Base-by-base conservation (phyloP, 805 yeast genomes). In the Isabelozyma pseudorhagii region DNA sequence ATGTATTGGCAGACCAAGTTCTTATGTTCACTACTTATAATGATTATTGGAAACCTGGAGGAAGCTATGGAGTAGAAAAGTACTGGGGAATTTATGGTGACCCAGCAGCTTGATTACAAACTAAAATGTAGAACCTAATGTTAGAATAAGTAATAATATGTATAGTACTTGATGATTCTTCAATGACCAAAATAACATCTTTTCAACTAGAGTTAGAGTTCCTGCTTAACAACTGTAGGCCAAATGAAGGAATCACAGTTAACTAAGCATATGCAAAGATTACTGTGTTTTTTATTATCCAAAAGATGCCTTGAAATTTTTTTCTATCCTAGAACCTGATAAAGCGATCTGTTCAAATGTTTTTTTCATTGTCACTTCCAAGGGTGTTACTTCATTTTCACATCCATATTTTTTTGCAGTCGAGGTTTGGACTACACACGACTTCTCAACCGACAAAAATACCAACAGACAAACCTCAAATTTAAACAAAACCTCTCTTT, bases 1-100 rank as follows among this genome's bases (percentile, higher is more conserved):
- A 68, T 5, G 52, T 65, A 1, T 72, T 79, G 51, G 83, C 79
- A 38, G 70, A 69, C 53, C 76, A 77, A 57, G 81, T 79, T 9
- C 62, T 84, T 48, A 69, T 82, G 65, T 84, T 83, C 68, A 74
- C 78, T 46, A 71, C 72, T 56, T 73, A 60, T 56, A 74, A 73
- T 51, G 78, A 74, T 56, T 72, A 71, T 58, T 74, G 78, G 78
- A 74, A 73, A 55, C 63, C 58, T 38, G 68, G 72, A 3, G 78
- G 78, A 8, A 52, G 61, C 3, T 67, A 68, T 52, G 64, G 61
- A 18, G 77, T 74, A 10, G 78, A 74, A 54, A 74, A 70, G 52
- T 59, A 67, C 54, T 74, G 78, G 78, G 78, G 78, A 7, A 56
- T 72, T 31, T 80, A 62, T 58, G 79, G 81, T 50, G 77, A 77